Conservation (phyloP, 768 basidiomycete genomes). For the Neoboletus subvelutipes region DNA sequence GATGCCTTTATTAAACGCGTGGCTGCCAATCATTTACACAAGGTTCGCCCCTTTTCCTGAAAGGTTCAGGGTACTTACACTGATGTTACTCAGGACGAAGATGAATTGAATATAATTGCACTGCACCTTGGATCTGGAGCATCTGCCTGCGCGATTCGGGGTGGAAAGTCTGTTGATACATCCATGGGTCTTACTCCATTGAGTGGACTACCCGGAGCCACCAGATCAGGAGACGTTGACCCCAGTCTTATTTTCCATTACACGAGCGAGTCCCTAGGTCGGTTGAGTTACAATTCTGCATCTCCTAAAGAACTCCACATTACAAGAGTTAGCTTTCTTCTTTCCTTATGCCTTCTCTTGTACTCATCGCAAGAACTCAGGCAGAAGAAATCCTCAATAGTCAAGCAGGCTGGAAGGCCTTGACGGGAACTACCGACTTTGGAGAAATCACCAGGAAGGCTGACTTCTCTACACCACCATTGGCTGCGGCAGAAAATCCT, state of each 20-base stretch:
- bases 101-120: slow-evolving; percentile 69
- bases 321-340: slow-evolving; percentile 40
- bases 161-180: slow-evolving; percentile 78
- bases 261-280: slow-evolving; percentile 46
- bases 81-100: slow-evolving; percentile 34
- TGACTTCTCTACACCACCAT: slow-evolving; percentile 20
- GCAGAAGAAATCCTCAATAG: slow-evolving; percentile 76
- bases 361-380: slow-evolving; percentile 27
- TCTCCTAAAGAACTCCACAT: slow-evolving; percentile 49
- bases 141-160: slow-evolving; percentile 71
- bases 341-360: not conserved
- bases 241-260: slow-evolving; percentile 89
- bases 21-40: slow-evolving; percentile 57
- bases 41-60: slow-evolving; percentile 34
- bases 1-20: slow-evolving; percentile 68
- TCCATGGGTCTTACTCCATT: slow-evolving; percentile 92
- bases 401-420: slow-evolving; percentile 73
- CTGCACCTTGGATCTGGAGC: slow-evolving; percentile 93
- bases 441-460: slow-evolving; percentile 57
- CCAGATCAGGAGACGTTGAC: slow-evolving; percentile 80
- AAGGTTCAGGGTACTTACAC: not conserved
- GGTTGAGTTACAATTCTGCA: slow-evolving; percentile 51
- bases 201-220: slow-evolving; percentile 87
- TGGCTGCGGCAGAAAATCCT: slow-evolving; percentile 31
- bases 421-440: slow-evolving; percentile 84